These are phyloP conservation scores for Drechslera avenae DNA, from an alignment of 2,329 filamentous ascomycete species.

Conservation along the genomic window DNA sequence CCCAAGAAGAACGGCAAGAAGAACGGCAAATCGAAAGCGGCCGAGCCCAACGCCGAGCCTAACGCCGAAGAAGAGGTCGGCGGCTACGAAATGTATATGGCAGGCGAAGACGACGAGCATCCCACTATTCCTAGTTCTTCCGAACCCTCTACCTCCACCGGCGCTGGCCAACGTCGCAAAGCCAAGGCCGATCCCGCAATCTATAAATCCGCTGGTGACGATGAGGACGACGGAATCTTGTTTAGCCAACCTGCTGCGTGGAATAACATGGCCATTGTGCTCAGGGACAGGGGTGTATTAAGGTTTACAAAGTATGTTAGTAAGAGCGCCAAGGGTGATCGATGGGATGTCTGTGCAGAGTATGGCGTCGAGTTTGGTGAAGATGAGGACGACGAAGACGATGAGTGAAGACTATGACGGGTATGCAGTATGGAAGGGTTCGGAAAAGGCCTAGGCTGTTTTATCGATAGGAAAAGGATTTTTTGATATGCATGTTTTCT, in stretches of 20 bases:
- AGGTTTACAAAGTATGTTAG: slow-evolving; percentile 98
- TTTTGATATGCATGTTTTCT: no score
- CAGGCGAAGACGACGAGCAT: slow-evolving; percentile 69
- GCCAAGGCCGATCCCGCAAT: slow-evolving; percentile 74
- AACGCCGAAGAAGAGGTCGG: slow-evolving; percentile 64
- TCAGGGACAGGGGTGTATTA: slow-evolving; percentile 83
- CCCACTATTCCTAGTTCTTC: slow-evolving; percentile 45
- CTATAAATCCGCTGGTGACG: slow-evolving; percentile 63
- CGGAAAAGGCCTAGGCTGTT: no score
- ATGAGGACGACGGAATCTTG: slow-evolving; percentile 76
- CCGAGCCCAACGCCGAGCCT: neutral
- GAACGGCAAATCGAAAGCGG: slow-evolving; percentile 35
- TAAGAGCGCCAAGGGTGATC: slow-evolving; percentile 78
- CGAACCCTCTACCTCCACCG: slow-evolving; percentile 48
- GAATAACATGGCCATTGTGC: slow-evolving; percentile 90
- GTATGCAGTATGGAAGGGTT: neutral
- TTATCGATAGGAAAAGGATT: no score
- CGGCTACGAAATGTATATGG: slow-evolving; percentile 92
- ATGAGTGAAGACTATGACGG: neutral
- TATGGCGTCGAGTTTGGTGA: slow-evolving; percentile 71
- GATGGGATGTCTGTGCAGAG: slow-evolving; percentile 86
- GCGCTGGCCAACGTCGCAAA: slow-evolving; percentile 54
- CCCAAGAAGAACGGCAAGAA: slow-evolving; percentile 20
- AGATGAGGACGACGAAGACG: slow-evolving; percentile 51
- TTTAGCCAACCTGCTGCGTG: slow-evolving; percentile 74